Evolutionary conservation across 139 green algal genomes (phyloP), one percentile per base, ranked within the genome.

Genomic region (Astrephomene gubernaculifera): DNA sequence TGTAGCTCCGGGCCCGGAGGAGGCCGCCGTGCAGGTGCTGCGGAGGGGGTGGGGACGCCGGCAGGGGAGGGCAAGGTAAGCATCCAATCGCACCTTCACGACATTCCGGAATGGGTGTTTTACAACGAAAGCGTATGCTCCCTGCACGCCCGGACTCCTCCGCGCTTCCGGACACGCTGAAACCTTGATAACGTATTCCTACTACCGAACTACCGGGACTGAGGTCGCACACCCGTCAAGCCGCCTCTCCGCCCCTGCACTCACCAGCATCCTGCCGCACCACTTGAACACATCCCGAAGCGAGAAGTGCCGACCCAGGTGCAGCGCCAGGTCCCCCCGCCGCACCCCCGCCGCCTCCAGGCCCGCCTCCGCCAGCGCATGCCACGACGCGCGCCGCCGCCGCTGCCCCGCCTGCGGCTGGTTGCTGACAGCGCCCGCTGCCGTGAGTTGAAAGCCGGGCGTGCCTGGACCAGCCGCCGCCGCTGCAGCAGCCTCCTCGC

Each of bases 251-350:
- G n/a, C 12, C 65, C 35, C 31, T 38, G 41, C 86, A 54, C 65
- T 65, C 78, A 94, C 92, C 89, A 86, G 63, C 90, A 99, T 94
- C 82, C 96, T 91, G 3, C 71, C 64, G 70, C 90, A 94, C 96
- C 95, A 98, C 88, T 98, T 98, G 79, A 95, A 87, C 27, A 97
- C 36, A 45, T 98, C 96, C 10, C 96, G 87, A 10, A 96, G 52
- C 2, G 88, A 94, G 63, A 96, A 95, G 81, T 95, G 90, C 27
- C 91, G 89, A 25, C 88, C 89, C 38, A 97, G 80, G 31, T 84
- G 86, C 53, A 96, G 89, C 4, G 90, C 87, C 45, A 93, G 79
- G 38, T 93, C 92, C 0, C 93, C 93, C 4, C 86, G 57, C 44
- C 82, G 70, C 41, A 96, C 12, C 2, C 90, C 90, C 12, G 83